A percentile compares a stretch with the other conserved stretches of the same genome.
phyloP scores from a whole-genome alignment of 2,329 filamentous ascomycete species.

The Fusarium sp. region DNA sequence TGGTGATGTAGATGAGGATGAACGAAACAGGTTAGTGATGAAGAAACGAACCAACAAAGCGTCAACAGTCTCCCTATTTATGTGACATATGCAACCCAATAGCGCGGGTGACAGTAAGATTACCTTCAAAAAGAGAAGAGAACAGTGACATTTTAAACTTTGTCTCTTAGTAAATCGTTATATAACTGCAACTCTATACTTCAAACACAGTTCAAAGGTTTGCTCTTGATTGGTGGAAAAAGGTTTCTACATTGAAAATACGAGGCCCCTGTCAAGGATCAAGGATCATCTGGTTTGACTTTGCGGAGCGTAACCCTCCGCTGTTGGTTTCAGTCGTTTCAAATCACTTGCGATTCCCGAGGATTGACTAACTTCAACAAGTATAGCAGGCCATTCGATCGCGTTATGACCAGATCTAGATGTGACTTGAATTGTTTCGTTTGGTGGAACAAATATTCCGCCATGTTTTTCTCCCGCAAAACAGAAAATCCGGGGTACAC shows the following conservation, averaged over 20 bases:
- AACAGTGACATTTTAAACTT: background rate
- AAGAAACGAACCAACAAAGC: background rate
- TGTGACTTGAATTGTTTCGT: no score
- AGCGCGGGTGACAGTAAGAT: no score
- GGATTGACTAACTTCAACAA: background rate
- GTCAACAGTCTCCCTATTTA: background rate
- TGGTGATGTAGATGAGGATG: background rate
- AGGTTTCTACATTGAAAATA: background rate
- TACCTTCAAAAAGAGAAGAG: no score
- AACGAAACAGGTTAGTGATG: background rate
- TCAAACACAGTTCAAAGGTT: background rate
- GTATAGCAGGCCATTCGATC: conserved; percentile 7
- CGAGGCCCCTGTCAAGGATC: background rate
- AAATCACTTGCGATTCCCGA: conserved; percentile 1
- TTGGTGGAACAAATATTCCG: conserved; percentile 11
- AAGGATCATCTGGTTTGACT: background rate
- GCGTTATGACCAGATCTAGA: background rate
- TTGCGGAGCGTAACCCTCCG: conserved; percentile 26
- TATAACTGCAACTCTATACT: background rate
- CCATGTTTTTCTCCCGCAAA: background rate
- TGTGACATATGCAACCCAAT: background rate
- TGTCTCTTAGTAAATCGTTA: background rate
- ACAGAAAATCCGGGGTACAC: conserved; percentile 10
- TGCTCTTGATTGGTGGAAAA: conserved; percentile 35
- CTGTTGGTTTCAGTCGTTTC: conserved; percentile 35